These are phyloP conservation scores for Lentinula edodes DNA, from an alignment of 768 basidiomycete species.

Conservation along the genomic window DNA sequence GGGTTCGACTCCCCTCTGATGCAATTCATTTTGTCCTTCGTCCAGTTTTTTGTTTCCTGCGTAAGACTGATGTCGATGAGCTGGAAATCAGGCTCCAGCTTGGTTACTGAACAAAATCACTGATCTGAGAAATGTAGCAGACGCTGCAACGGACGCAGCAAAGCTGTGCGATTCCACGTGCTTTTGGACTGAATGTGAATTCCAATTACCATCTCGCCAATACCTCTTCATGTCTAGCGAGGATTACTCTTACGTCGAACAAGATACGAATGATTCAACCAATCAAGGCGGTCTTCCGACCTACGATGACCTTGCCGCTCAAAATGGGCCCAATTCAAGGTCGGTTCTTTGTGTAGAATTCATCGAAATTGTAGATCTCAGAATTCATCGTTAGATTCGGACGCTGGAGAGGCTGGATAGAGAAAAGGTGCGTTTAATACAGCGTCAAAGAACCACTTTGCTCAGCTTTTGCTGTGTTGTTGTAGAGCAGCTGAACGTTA, in stretches of 20 bases:
- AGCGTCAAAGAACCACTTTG: neutral
- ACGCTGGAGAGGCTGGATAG: constrained; percentile 83
- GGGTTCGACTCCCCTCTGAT: constrained; percentile 7
- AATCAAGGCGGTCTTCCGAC: constrained; percentile 62
- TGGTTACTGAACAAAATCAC: too few species aligned
- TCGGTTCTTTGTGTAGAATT: constrained; percentile 54
- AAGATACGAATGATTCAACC: constrained; percentile 28
- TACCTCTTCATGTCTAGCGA: constrained; percentile 14
- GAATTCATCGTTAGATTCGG: constrained; percentile 54
- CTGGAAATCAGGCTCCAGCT: neutral
- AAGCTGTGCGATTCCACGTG: neutral
- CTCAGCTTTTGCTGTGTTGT: neutral
- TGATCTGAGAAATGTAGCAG: neutral
- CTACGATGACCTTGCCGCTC: constrained; percentile 73
- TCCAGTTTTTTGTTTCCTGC: neutral
- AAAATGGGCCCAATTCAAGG: constrained; percentile 83
- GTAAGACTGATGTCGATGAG: neutral
- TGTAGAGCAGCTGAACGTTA: constrained; percentile 82
- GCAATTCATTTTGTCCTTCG: neutral
- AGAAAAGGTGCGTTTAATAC: constrained; percentile 57
- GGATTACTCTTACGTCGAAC: constrained; percentile 31
- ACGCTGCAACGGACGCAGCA: neutral
- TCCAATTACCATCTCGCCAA: neutral
- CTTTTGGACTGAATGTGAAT: neutral
- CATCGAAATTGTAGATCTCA: constrained; percentile 9